Evolutionary conservation across 169 alveolate genomes (phyloP).

Genomic region (Cryptosporidium baileyi): DNA sequence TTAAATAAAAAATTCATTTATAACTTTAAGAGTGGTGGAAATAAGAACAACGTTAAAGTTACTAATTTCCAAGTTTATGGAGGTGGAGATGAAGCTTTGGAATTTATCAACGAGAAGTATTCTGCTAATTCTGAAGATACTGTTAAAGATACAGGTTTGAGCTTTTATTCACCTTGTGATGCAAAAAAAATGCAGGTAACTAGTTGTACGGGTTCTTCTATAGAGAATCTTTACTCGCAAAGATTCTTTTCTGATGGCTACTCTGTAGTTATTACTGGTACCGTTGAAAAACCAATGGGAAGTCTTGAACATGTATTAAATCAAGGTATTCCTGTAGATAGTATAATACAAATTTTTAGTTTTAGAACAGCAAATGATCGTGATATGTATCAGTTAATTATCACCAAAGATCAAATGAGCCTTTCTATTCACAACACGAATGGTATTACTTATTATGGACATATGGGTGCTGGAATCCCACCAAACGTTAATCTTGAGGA

Average conservation of each 20-base stretch:
- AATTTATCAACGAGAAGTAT: neutral
- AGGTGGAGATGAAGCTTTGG: neutral
- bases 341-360: constrained; percentile 35
- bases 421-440: constrained; percentile 5
- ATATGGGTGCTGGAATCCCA: constrained; percentile 45
- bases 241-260: constrained; percentile 27
- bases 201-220: neutral
- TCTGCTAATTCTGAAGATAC: neutral
- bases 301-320: constrained; percentile 22
- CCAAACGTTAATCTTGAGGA: neutral
- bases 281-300: constrained; percentile 7
- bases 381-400: constrained; percentile 6
- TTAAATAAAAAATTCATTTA: constrained; percentile 2
- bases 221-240: neutral
- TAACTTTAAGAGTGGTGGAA: neutral
- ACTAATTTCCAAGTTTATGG: constrained; percentile 26
- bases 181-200: neutral
- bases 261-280: constrained; percentile 31
- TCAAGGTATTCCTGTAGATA: constrained; percentile 6
- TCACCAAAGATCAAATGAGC: constrained; percentile 28
- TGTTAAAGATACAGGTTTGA: neutral
- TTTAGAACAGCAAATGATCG: constrained; percentile 23
- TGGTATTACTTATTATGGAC: neutral
- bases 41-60: constrained; percentile 5
- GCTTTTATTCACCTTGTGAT: constrained; percentile 33